Conservation (phyloP, 257 asterid species). For the Datura wrightii region DNA sequence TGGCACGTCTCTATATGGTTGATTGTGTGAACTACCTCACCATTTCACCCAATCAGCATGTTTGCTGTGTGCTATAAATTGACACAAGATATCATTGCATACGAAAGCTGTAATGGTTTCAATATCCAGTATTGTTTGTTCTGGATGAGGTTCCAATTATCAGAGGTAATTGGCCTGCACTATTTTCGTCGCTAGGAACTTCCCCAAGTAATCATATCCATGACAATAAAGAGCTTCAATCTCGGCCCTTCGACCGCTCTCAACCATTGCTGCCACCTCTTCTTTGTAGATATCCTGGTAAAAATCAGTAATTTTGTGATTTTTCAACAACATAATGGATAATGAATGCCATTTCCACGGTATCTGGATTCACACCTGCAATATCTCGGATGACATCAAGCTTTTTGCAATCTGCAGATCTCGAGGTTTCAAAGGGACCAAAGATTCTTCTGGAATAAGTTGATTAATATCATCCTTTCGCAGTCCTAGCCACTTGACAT, state of each 20-base stretch:
- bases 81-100: neutral
- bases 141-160: too few species aligned
- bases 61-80: neutral
- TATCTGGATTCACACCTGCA: conserved; percentile 57
- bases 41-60: neutral
- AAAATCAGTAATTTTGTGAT: neutral
- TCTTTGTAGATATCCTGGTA: conserved; percentile 77
- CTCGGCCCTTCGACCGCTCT: conserved; percentile 76
- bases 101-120: neutral
- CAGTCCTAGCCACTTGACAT: conserved; percentile 90
- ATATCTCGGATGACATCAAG: conserved; percentile 63
- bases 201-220: conserved; percentile 75
- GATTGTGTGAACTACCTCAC: neutral
- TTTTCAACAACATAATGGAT: neutral
- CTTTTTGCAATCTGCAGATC: conserved; percentile 85
- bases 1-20: neutral
- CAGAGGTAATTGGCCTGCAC: conserved; percentile 67
- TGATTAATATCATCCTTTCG: conserved; percentile 75
- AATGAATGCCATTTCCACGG: neutral
- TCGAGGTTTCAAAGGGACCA: conserved; percentile 66
- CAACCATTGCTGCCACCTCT: conserved; percentile 73
- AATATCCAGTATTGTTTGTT: too few species aligned
- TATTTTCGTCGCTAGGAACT: conserved; percentile 77
- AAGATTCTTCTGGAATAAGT: conserved; percentile 73
- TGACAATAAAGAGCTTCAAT: conserved; percentile 89